phyloP scores from a whole-genome alignment of 2,329 filamentous ascomycete species.

The Colletotrichum limetticola region DNA sequence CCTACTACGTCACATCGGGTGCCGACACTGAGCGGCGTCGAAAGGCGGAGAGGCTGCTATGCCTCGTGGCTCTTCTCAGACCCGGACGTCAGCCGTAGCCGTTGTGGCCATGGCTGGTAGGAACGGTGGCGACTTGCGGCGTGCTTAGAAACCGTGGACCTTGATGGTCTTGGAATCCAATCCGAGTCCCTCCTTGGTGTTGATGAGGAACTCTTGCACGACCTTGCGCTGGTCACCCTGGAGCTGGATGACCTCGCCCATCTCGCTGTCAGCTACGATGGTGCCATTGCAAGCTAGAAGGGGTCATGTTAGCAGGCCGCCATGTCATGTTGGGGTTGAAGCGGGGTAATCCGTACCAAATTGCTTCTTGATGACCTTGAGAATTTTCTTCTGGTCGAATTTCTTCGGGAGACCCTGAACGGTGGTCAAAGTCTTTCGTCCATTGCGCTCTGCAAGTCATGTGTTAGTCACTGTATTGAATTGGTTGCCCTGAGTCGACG shows the following conservation, averaged over 20 bases:
- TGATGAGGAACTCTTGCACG: slow-evolving; percentile 95
- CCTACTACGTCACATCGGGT: slow-evolving; percentile 32
- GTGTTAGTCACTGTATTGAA: slow-evolving; percentile 49
- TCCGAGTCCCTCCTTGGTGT: slow-evolving; percentile 94
- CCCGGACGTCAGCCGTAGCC: slow-evolving; percentile 32
- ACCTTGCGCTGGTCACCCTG: slow-evolving; percentile 99
- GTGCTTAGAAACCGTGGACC: slow-evolving; percentile 67
- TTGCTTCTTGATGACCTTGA: slow-evolving; percentile 99
- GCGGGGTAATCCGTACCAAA: slow-evolving; percentile 72
- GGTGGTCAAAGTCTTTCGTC: slow-evolving; percentile 99
- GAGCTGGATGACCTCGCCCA: slow-evolving; percentile 99
- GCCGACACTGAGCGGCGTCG: slow-evolving; percentile 32
- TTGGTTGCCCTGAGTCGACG: background rate
- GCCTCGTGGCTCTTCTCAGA: slow-evolving; percentile 4
- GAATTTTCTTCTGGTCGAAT: slow-evolving; percentile 99
- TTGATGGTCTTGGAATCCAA: slow-evolving; percentile 98
- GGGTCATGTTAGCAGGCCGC: slow-evolving; percentile 38
- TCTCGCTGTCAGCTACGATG: slow-evolving; percentile 94
- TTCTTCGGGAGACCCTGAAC: slow-evolving; percentile 99
- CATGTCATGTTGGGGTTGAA: background rate
- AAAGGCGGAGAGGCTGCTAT: slow-evolving; percentile 6
- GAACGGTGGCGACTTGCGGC: slow-evolving; percentile 51
- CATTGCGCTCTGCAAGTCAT: slow-evolving; percentile 89
- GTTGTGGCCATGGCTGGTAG: slow-evolving; percentile 35
- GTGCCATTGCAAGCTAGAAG: slow-evolving; percentile 96